Evolutionary conservation across 2,329 filamentous ascomycete species (phyloP), one percentile per base, ranked within the genome.

Genomic region (Ophiostoma fasciatum): DNA sequence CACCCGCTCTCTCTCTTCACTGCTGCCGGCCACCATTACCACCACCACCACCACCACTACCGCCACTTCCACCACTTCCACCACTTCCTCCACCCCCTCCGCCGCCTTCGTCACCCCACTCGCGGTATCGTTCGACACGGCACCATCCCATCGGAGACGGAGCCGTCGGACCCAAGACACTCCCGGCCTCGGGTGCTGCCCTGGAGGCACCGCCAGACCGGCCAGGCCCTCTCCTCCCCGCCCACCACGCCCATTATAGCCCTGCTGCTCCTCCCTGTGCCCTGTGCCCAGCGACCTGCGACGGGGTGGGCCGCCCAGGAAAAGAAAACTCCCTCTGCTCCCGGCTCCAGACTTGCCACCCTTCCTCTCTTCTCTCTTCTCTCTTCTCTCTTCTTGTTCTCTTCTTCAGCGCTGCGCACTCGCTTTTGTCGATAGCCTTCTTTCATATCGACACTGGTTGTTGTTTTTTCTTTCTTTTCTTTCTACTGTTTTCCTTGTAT

Each of bases 361-460:
- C 35, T 46, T 43, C 43, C 46, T 33, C 38, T 40, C 43, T 42
- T 42, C 36, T 31, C 38, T 44, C 21, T 31, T 21, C 28, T 33
- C 33, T 42, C 19, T 29, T 22, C 17, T n/a, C 19, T 30, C 15
- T 15, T 45, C 44, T 44, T 51, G 47, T 45, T 42, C 42, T 45
- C 47, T 48, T 50, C 48, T 50, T 52, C 45, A 60, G 59, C 58
- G 60, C 62, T 62, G 61, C 59, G 60, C 61, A 63, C 60, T 63
- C 58, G 59, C 56, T 35, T 35, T 56, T 58, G 60, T 66, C 61
- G 61, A 61, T 66, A 65, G 52, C 60, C 55, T 60, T 68, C 59
- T 61, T 66, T 67, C 57, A 61, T 55, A 60, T 62, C 60, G 57
- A 49, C 56, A 49, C 60, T 62, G 57, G 51, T 52, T 53, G 43